Base-by-base conservation (phyloP, 352 stramenopile genomes). In the Phytophthora quininea region DNA sequence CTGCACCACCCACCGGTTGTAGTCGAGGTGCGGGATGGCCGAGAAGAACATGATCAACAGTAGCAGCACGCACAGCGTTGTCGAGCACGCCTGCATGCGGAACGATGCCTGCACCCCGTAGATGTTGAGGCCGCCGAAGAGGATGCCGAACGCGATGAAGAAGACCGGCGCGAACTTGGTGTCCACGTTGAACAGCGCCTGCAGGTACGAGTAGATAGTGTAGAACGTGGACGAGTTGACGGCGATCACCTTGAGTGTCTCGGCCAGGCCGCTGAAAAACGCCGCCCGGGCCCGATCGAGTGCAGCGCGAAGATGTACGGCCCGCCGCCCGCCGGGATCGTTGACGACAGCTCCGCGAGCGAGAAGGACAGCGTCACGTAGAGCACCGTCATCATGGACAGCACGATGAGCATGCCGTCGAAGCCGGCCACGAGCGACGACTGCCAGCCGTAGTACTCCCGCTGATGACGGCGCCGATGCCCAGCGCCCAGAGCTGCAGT, bases 401-500 rank as follows among this genome's bases (percentile, higher is more conserved):
- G 48, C 50, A 86, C 82, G 47, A 89, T 78, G 27, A 86, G 72
- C 52, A 89, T 75, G 5, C 80, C 78, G 37, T 80, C 64, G 63
- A 89, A 89, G 45, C 80, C 80, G 6, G 80, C 76, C 38, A 80
- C 64, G 29, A 89, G 70, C n/a, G 75, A 79, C 4, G 78, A 64
- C 45, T 89, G 80, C 80, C 80, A 89, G 54, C 80, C 80, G 67
- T 85, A 89, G 67, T 85, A 89, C 51, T 89, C 78, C 58, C 64
- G 37, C 64, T 67, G 58, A 72, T 72, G 15, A 72, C 64, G 1
- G 64, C 64, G 0, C 64, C 80, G 46, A 89, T 82, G 4, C 80
- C 80, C 4, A 89, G 64, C 6, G 80, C 80, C 80, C 79, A 87
- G 56, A 89, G 71, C 43, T 89, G 80, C 47, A 80, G 74, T 8